Evolutionary conservation across 257 asterid genomes (phyloP), one percentile per base, ranked within the genome.

Genomic region (Leptodermis oblonga): DNA sequence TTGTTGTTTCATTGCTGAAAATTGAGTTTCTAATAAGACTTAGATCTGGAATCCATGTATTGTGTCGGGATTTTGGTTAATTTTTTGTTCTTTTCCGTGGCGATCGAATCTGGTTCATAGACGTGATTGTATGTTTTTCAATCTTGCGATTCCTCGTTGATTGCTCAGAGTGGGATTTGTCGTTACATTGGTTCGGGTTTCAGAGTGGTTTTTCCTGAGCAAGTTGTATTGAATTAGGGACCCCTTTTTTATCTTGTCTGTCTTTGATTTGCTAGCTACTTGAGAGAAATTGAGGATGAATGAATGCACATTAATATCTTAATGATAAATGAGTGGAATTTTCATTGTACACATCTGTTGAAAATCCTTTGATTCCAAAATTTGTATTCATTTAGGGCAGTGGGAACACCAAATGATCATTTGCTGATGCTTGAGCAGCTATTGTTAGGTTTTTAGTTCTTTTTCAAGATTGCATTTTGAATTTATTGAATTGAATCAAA

Each of bases 31-130:
- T 20, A 34, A 53, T 51, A 4, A 52, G n/a, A 65, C 31, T 55
- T 72, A 65, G 67, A 72, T 72, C 76, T 65, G 67, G 71, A 26
- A 13, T 42, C 28, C 3, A 39, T 52, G 14, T 72, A 52, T 30
- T 70, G 26, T 62, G 70, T n/a, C n/a, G n/a, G n/a, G n/a, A n/a
- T n/a, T n/a, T n/a, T n/a, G n/a, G n/a, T 30, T 37, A 1, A 11
- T 61, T 3, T 37, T 62, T 62, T 25, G 25, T 48, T n/a, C n/a
- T n/a, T n/a, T n/a, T n/a, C 46, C 20, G 20, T 66, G 43, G 0
- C 13, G n/a, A n/a, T 31, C 61, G 33, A 67, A 67, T 67, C 49
- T 36, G 34, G 62, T 28, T 15, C n/a, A 0, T 34, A 14, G 36
- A 33, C 33, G 68, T 17, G 4, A 60, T 61, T 17, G 23, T 58